Percentiles rank a stretch among this genome's conserved stretches.
Evolutionary conservation across 495 filamentous ascomycete genomes (phyloP).

Genomic region (Aspergillus leporis): DNA sequence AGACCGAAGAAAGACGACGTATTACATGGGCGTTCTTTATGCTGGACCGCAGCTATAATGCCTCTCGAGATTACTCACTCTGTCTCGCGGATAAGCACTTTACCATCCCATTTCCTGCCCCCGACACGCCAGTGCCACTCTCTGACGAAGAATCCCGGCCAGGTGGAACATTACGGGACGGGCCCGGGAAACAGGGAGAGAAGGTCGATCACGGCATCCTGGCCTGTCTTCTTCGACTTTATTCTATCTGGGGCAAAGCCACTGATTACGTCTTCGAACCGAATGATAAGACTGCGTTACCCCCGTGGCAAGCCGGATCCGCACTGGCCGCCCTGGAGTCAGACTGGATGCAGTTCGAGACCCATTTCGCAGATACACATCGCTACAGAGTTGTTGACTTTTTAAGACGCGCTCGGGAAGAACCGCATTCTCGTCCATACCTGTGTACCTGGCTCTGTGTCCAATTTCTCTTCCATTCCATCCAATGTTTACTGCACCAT

Average conservation of each 20-base stretch:
- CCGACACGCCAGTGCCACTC: neutral
- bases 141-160: neutral
- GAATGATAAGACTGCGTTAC: constrained; percentile 14
- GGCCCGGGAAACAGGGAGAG: constrained; percentile 21
- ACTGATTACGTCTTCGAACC: constrained; percentile 33
- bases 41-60: constrained; percentile 33
- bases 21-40: constrained; percentile 35
- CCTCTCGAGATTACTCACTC: constrained; percentile 28
- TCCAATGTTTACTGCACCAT: constrained; percentile 30
- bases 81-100: constrained; percentile 32
- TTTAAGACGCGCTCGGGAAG: constrained; percentile 26
- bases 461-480: constrained; percentile 33
- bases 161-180: constrained; percentile 21
- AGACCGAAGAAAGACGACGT: constrained; percentile 20
- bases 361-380: constrained; percentile 29
- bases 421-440: constrained; percentile 23
- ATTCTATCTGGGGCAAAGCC: constrained; percentile 30
- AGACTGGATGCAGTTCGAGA: constrained; percentile 35
- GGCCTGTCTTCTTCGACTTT: constrained; percentile 26
- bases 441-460: constrained; percentile 31
- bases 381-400: constrained; percentile 33
- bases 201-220: constrained; percentile 28
- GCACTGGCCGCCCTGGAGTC: constrained; percentile 29
- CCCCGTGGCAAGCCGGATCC: constrained; percentile 32
- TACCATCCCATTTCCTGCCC: constrained; percentile 23